Evolutionary conservation across 208 protist genomes (phyloP).

Genomic region (Naegleria fowleri): DNA sequence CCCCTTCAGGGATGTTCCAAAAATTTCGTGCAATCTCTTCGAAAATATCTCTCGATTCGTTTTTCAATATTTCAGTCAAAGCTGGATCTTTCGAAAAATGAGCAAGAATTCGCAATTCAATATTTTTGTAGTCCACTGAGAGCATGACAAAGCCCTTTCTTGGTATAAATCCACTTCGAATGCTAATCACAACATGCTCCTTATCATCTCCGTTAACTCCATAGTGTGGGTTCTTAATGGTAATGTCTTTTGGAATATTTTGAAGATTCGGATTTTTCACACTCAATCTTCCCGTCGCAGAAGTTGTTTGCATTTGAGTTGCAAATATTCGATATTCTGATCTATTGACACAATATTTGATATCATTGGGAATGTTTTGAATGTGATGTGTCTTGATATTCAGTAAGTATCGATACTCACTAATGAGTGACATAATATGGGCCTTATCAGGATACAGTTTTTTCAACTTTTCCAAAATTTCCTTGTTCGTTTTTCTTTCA

Average conservation of each 20-base stretch:
- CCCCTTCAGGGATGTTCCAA: neutral
- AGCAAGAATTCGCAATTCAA: slow-evolving; percentile 45
- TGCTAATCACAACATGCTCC: neutral
- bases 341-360: neutral
- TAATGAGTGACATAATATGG: neutral
- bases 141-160: slow-evolving; percentile 34
- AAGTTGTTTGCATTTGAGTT: slow-evolving; percentile 38
- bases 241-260: slow-evolving; percentile 44
- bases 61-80: slow-evolving; percentile 25
- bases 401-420: neutral
- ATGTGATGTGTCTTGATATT: neutral
- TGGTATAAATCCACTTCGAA: neutral
- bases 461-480: neutral
- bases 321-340: slow-evolving; percentile 24
- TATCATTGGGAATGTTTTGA: neutral
- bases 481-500: neutral
- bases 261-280: slow-evolving; percentile 45
- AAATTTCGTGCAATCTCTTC: slow-evolving; percentile 31
- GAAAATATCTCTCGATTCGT: slow-evolving; percentile 34
- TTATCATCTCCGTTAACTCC: too few relatives aligned
- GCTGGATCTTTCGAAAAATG: slow-evolving; percentile 37
- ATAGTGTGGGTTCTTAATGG: neutral
- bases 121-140: slow-evolving; percentile 46
- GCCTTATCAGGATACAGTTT: neutral
- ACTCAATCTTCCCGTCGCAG: slow-evolving; percentile 41